Evolutionary conservation across 345 rosid genomes (phyloP).

Genomic region (Brassica carinata): DNA sequence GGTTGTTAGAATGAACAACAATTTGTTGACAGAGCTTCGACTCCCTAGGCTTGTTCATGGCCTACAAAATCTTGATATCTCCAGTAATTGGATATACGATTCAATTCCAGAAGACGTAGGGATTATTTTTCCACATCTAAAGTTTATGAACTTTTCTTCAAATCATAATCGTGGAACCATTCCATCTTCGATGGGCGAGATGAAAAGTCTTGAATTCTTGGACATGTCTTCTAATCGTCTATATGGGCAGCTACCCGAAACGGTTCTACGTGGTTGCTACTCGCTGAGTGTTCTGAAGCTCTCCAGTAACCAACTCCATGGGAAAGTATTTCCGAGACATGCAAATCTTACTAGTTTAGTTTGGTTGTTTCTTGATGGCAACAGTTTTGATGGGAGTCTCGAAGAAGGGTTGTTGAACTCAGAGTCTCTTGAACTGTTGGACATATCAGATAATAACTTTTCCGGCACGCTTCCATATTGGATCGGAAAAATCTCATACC

Average conservation of each 20-base stretch:
- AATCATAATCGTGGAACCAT: constrained; percentile 10
- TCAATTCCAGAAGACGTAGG: constrained; percentile 18
- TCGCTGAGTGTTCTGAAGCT: neutral
- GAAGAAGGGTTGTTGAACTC: neutral
- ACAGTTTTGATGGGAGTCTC: neutral
- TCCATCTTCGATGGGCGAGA: constrained; percentile 11
- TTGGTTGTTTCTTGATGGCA: neutral
- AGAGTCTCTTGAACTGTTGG: neutral
- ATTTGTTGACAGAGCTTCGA: constrained; percentile 19
- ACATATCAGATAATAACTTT: neutral
- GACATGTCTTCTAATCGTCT: constrained; percentile 21
- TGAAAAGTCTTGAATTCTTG: neutral
- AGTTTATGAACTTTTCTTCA: neutral
- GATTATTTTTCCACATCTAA: neutral
- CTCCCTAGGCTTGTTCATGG: constrained; percentile 21
- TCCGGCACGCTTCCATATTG: neutral
- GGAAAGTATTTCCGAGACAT: neutral
- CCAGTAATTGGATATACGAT: neutral
- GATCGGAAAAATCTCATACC: neutral
- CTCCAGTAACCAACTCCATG: neutral
- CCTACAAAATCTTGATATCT: constrained; percentile 11
- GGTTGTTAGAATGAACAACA: neutral
- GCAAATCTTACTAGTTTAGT: neutral
- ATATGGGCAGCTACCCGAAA: neutral
- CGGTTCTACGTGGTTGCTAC: neutral